Evolutionary conservation across 2,329 filamentous ascomycete genomes (phyloP), one percentile per base, ranked within the genome.

Genomic region (Hymenoscyphus scutula): DNA sequence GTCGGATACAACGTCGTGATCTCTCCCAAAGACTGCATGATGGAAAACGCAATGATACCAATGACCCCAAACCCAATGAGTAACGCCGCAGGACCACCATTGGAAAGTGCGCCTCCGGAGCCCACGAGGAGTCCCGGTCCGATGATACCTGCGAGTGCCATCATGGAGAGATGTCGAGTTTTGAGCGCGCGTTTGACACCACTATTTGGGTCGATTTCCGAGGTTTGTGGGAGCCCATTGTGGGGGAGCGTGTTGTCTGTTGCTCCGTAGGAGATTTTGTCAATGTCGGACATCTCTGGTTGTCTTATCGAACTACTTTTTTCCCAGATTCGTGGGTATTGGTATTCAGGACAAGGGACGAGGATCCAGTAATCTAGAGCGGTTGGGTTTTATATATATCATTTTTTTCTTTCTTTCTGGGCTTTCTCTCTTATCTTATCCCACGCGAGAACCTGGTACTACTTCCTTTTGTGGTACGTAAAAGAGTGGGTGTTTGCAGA

Each of bases 31-130:
- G 85, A 88, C 78, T 91, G 89, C 75, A 78, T 77, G 51, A 76
- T 73, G 60, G 76, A 76, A 65, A 76, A 83, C 1, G 89, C 88
- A 63, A 92, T 84, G 65, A 91, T 81, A 11, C 87, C 89, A 67
- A 91, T 88, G 30, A 91, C 77, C 10, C 81, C 84, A 67, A 92
- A 93, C 1, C 89, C 89, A 70, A 92, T 91, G 38, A 92, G 74
- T 56, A 91, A 76, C 0, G 88, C 86, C 0, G 88, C 89, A 17
- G 90, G 89, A 0, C 90, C 90, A 61, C 89, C 89, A 51, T 81
- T 83, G 13, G 83, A 79, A 27, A 93, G 77, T 0, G 89, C 89
- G 55, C 87, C 85, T 38, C 90, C 89, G 2, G 87, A 83, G 17
- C 89, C 89, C 60, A 92, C 86, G 2, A 92, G 81, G 48, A 92